Evolutionary conservation across 1,139 yeast species (phyloP), one percentile per base, ranked within the genome.

Genomic region (Geotrichum citri-aurantii): DNA sequence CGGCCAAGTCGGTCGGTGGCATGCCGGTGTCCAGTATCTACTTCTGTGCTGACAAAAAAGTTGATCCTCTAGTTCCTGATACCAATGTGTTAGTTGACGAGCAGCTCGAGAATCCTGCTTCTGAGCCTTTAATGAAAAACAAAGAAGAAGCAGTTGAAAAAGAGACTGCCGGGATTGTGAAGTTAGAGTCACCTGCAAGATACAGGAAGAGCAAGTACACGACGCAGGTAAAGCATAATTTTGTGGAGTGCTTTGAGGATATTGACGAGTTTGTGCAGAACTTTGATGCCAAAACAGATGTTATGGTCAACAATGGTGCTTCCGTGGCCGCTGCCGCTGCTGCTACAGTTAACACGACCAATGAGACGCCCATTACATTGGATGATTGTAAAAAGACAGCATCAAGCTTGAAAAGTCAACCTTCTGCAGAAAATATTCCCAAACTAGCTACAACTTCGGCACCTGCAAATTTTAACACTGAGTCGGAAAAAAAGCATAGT

Each of bases 1-100:
- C 57, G 12, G 44, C 52, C 24, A 54, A 55, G 37, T 53, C 59
- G 10, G 55, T 57, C 12, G 57, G 55, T 11, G 59, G 57, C 12
- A 42, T 57, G 49, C 59, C 59, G 2, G 59, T 57, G 23, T 52
- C 59, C 5, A 57, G 59, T 40, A 53, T 57, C 19, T 57, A 57
- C 26, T 23, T 57, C 7, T 49, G 52, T 26, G 49, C 52, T 29
- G 56, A 37, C 12, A 57, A 50, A 12, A 48, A n/a, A 6, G 12
- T 51, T 2, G 48, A 11, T 2, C 19, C 42, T 14, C 17, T 14
- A n/a, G 17, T 17, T 19, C 21, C 31, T 11, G 27, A 50, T 11
- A 4, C 14, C n/a, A n/a, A n/a, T 37, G n/a, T n/a, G n/a, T n/a
- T n/a, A 31, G 37, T 31, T 5, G 19, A 37, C 2, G 19, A 37